Evolutionary conservation across 2,329 filamentous ascomycete species (phyloP).

Genomic region (Uncinocarpus reesii): DNA sequence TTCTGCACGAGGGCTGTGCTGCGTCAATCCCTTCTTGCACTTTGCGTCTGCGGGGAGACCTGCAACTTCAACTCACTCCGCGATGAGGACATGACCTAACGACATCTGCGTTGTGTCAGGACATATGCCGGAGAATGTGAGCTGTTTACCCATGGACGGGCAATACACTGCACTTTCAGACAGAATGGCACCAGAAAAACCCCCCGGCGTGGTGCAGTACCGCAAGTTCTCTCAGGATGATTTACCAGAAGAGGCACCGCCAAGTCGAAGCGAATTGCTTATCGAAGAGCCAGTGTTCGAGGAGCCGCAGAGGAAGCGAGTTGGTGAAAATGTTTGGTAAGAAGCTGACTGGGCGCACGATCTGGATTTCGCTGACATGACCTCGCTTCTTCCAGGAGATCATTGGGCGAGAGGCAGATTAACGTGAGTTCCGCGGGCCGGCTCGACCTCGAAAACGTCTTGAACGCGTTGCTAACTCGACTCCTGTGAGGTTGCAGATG

Average conservation of each 20-base stretch:
- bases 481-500: conserved; percentile 26
- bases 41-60: not conserved
- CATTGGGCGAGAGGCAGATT: conserved; percentile 35
- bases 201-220: conserved; percentile 8
- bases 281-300: conserved; percentile 16
- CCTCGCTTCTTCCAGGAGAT: conserved; percentile 32
- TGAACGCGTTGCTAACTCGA: not conserved
- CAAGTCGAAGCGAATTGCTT: conserved; percentile 11
- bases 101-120: not conserved
- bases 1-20: conserved; percentile 8
- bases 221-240: conserved; percentile 11
- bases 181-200: conserved; percentile 13
- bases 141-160: not conserved
- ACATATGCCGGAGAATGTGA: conserved; percentile 5
- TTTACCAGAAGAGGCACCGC: conserved; percentile 9
- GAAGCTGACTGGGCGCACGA: too few relatives aligned
- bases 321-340: conserved; percentile 19
- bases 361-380: too few relatives aligned
- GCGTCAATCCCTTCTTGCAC: not conserved
- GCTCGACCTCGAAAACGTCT: not conserved
- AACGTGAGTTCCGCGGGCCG: conserved; percentile 22
- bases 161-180: conserved; percentile 5
- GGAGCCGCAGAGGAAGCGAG: conserved; percentile 14
- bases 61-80: not conserved
- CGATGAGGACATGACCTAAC: conserved; percentile 3